Evolutionary conservation across 306 rosid genomes (phyloP).

Genomic region (Vigna angularis): DNA sequence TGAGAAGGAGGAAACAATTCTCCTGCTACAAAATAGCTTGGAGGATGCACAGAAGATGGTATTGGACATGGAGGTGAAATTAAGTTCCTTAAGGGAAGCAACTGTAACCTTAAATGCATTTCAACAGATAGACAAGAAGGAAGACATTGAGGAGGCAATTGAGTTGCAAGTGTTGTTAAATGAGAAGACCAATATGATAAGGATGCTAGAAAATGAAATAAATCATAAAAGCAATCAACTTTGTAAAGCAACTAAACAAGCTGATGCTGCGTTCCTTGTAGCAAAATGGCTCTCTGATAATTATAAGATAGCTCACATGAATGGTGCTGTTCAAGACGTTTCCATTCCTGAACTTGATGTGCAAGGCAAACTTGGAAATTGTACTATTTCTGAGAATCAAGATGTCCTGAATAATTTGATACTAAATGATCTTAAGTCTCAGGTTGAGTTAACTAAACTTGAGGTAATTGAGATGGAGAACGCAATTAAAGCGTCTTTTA

Average conservation of each 20-base stretch:
- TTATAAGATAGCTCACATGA: slow-evolving; percentile 44
- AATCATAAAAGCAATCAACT: slow-evolving; percentile 53
- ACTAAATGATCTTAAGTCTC: slow-evolving; percentile 53
- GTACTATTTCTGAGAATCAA: slow-evolving; percentile 41
- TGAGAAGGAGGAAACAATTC: slow-evolving; percentile 90
- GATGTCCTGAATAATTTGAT: slow-evolving; percentile 45
- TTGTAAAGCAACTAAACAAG: slow-evolving; percentile 57
- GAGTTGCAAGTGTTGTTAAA: slow-evolving; percentile 52
- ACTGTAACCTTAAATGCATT: slow-evolving; percentile 68
- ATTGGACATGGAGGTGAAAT: slow-evolving; percentile 73
- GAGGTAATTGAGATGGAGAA: slow-evolving; percentile 60
- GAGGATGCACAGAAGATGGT: slow-evolving; percentile 78
- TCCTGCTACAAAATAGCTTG: slow-evolving; percentile 71
- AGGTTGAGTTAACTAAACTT: slow-evolving; percentile 51
- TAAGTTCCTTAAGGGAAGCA: slow-evolving; percentile 81
- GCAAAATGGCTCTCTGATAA: slow-evolving; percentile 67
- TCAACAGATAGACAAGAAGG: slow-evolving; percentile 55
- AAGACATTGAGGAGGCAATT: slow-evolving; percentile 49
- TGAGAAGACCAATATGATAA: slow-evolving; percentile 59
- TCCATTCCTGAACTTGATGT: slow-evolving; percentile 45
- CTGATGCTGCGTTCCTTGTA: slow-evolving; percentile 60
- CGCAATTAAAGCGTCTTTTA: slow-evolving; percentile 49
- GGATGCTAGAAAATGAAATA: slow-evolving; percentile 55
- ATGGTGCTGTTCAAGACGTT: slow-evolving; percentile 41
- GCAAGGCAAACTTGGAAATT: slow-evolving; percentile 45